A percentile compares a stretch with the other conserved stretches of the same genome.
Evolutionary conservation across 306 rosid genomes (phyloP).

Genomic region (Carpinus fangiana): DNA sequence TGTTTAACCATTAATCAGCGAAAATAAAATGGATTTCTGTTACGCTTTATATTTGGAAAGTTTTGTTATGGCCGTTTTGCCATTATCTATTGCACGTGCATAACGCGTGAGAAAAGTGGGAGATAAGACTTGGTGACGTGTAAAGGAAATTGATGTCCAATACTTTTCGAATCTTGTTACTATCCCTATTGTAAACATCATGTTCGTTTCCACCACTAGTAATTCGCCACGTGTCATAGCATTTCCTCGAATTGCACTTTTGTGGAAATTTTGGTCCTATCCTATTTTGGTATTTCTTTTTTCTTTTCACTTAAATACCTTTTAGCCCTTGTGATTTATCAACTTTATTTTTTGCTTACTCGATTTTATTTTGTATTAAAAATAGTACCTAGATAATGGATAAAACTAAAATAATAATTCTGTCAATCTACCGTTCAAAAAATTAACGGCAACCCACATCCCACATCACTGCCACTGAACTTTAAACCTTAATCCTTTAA

Average conservation of each 20-base stretch:
- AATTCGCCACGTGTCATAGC: neutral
- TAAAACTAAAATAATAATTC: too few species aligned
- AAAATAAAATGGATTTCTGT: neutral
- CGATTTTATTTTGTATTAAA: too few species aligned
- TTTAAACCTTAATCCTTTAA: too few species aligned
- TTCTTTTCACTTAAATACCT: neutral
- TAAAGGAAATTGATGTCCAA: neutral
- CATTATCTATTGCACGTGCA: neutral
- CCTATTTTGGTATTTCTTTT: too few species aligned
- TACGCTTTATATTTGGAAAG: neutral
- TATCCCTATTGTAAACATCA: neutral
- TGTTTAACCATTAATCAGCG: neutral
- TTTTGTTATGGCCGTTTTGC: neutral
- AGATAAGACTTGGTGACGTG: slow-evolving; percentile 14
- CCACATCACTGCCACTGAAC: too few species aligned
- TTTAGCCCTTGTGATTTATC: too few species aligned
- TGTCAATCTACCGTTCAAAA: too few species aligned
- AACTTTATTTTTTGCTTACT: too few species aligned
- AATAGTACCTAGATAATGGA: too few species aligned
- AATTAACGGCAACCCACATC: too few species aligned
- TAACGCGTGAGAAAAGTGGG: neutral
- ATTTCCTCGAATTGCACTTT: too few species aligned
- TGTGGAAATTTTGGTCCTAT: neutral
- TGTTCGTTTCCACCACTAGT: neutral
- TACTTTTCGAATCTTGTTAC: neutral